Base-by-base conservation (phyloP, 495 filamentous ascomycete genomes). In the Friedmanniomyces simplex region DNA sequence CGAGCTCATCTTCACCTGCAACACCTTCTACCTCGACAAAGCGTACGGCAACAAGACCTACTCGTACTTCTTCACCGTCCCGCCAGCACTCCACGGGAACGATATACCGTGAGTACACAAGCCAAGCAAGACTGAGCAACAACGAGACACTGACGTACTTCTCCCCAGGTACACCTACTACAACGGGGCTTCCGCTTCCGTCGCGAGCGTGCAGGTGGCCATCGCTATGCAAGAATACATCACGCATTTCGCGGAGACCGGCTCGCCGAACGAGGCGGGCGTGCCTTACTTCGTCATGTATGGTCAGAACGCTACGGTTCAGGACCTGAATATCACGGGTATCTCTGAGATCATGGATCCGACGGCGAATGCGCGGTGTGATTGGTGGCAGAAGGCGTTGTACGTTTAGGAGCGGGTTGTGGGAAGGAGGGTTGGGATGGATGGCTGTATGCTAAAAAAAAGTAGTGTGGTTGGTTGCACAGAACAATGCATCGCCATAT, bases 21-120 rank as follows among this genome's bases (percentile, higher is more conserved):
- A 77, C 62, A 69, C 73, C 20, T 62, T 72, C 63, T 72, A 69
- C 53, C 60, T 82, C 7, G 65, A 66, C 48, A 58, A 58, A 54
- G 77, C 71, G 7, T 82, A 74, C 60, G 54, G 66, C 43, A 79
- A 81, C 62, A 62, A 76, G 36, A 78, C 78, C 0, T 83, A 77
- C 62, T 68, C 74, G 3, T 88, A 87, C 63, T 62, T 76, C 16
- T 87, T 87, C 67, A 76, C 71, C 61, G 71, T 86, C 49, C 74
- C 78, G 7, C 82, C 84, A 0, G 82, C 70, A 3, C 64, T 72
- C 34, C 81, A 84, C 57, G 77, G 72, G 13, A 47, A 71, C 10
- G 81, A 84, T 64, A 57, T 80, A 21, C 1, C 71, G n/a, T 84
- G 42, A 54, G 51, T 43, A 1, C 32, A 11, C 16, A n/a, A n/a